These are phyloP conservation scores for Chalciporus chontae DNA, from an alignment of 768 basidiomycete genomes.

Conservation along the genomic window DNA sequence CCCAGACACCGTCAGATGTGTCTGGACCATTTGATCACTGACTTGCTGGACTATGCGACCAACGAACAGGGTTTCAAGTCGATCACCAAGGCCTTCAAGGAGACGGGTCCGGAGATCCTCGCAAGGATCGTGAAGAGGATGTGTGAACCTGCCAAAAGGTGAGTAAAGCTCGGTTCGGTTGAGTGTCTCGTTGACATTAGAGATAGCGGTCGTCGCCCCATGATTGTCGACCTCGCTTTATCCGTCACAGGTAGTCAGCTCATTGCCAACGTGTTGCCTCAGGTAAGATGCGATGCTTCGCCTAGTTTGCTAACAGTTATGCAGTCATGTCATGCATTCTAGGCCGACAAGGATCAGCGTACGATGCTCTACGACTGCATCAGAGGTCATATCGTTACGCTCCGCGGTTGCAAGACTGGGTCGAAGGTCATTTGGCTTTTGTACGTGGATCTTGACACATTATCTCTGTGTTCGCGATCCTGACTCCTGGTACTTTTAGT, in stretches of 20 bases:
- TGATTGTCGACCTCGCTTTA: constrained; percentile 82
- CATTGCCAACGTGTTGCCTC: constrained; percentile 77
- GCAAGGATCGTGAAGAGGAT: constrained; percentile 74
- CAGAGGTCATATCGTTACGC: constrained; percentile 80
- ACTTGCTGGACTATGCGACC: constrained; percentile 75
- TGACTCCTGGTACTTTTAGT: constrained; percentile 28
- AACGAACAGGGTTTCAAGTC: constrained; percentile 88
- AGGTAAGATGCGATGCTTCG: constrained; percentile 39
- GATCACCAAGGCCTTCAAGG: constrained; percentile 82
- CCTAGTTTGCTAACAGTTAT: constrained; percentile 5
- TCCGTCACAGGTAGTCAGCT: constrained; percentile 84
- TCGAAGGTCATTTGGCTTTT: constrained; percentile 93
- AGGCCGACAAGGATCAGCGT: constrained; percentile 88
- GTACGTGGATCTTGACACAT: constrained; percentile 28
- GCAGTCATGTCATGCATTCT: constrained; percentile 7
- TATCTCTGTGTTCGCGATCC: not conserved
- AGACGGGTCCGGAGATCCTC: constrained; percentile 73
- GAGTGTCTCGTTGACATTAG: constrained; percentile 16
- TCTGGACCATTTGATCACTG: constrained; percentile 70
- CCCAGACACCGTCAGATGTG: constrained; percentile 70
- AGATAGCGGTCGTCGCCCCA: constrained; percentile 65
- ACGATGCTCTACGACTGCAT: constrained; percentile 82
- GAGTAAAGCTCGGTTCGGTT: not conserved
- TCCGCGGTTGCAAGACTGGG: constrained; percentile 89
- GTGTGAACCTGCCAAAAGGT: constrained; percentile 87